Base-by-base conservation (phyloP, 306 rosid genomes). In the Pterocarpus santalinus region DNA sequence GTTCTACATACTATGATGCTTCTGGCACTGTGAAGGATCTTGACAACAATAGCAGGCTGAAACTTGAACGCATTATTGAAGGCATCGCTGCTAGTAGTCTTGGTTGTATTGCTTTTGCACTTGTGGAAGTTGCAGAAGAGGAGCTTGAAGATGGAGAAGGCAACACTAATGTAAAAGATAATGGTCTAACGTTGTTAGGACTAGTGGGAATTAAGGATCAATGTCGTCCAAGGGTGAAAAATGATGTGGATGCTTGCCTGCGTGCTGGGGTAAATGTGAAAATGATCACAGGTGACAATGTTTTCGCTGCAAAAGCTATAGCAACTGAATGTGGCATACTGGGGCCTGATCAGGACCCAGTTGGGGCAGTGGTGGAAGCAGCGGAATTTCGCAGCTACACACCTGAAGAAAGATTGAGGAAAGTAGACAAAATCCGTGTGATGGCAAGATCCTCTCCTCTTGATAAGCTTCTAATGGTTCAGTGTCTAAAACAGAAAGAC, bases 281-380 rank as follows among this genome's bases (percentile, higher is more conserved):
- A 76, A 82, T 82, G 81, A 69, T 82, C 55, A 81, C 72, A 75
- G 85, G 81, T 28, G 85, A 82, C 73, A 82, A 82, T 76, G 52
- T 82, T 61, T 76, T 82, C 67, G 76, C 85, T 5, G 85, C 85
- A 58, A 76, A 30, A 46, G 85, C 85, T 3, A 82, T 82, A 76
- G 85, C 85, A 49, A 76, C 76, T 0, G 85, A 82, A 82, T 76
- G 81, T 1, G 85, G 85, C 7, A 82, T 82, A 46, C 81, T 82
- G 3, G 9, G 6, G 44, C 67, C 64, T 22, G 15, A 69, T 47
- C 73, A 76, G 10, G 77, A 69, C 49, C 51, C 22, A 1, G 14
- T 2, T 4, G 77, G 81, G 49, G 65, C 52, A 76, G 81, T 81
- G 15, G 33, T 81, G 39, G 85, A 81, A 75, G 85, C 80, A 5